phyloP scores from a whole-genome alignment of 768 basidiomycete species.

The Psilocybe tampanensis region DNA sequence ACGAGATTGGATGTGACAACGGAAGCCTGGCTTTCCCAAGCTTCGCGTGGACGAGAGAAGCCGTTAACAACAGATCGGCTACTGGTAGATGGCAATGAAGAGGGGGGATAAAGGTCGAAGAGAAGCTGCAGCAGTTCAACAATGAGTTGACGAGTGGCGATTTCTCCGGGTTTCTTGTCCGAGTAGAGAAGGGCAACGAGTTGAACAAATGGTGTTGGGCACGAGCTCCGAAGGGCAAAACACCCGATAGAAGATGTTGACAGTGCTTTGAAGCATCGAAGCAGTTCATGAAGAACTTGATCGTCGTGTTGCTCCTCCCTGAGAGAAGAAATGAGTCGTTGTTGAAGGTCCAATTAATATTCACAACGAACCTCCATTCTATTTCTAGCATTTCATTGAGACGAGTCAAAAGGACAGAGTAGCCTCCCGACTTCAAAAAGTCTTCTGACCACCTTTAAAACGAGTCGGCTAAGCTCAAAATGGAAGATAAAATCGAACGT shows the following conservation, averaged over 20 bases:
- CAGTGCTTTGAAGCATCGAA: constrained; percentile 93
- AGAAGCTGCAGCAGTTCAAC: constrained; percentile 84
- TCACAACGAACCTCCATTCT: constrained; percentile 83
- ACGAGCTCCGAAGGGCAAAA: constrained; percentile 85
- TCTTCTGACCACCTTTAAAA: constrained; percentile 81
- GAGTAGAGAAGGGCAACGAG: constrained; percentile 87
- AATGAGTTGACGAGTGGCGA: constrained; percentile 88
- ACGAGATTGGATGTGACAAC: constrained; percentile 49
- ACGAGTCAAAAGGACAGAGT: constrained; percentile 78
- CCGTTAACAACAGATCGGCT: constrained; percentile 18
- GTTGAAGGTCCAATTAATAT: constrained; percentile 23
- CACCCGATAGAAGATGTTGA: constrained; percentile 90
- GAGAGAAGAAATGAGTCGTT: constrained; percentile 3
- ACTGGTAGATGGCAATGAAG: constrained; percentile 60
- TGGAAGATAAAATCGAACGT: constrained; percentile 16
- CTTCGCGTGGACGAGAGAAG: constrained; percentile 44
- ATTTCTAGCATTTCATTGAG: constrained; percentile 91
- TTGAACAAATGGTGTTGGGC: constrained; percentile 86
- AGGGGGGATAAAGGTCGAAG: constrained; percentile 85
- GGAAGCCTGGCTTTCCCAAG: constrained; percentile 56
- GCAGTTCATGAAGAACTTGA: constrained; percentile 86
- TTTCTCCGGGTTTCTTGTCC: constrained; percentile 97
- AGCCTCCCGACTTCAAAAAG: constrained; percentile 84
- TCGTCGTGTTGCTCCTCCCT: constrained; percentile 99
- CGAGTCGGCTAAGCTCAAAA: neutral